Conservation (phyloP, 306 rosid species). For the Rubus parviflorus region DNA sequence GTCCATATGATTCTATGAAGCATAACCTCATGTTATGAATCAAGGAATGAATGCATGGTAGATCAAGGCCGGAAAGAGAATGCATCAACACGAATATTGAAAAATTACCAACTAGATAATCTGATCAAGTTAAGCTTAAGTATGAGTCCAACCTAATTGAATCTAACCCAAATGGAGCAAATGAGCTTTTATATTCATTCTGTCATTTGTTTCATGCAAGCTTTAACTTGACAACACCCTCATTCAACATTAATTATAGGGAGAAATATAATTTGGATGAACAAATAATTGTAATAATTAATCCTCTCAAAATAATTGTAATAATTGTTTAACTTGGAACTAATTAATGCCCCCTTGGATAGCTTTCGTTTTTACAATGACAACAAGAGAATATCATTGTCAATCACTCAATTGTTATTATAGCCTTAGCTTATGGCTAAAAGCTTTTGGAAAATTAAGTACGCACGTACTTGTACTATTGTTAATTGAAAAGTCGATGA, state of each 20-base stretch:
- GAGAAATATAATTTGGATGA: no score
- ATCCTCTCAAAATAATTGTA: no score
- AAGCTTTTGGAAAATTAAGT: background rate
- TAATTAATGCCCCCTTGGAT: no score
- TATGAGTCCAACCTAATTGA: no score
- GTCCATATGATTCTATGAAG: background rate
- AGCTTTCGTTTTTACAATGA: background rate
- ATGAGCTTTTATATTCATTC: no score
- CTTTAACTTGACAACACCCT: no score
- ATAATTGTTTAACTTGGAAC: no score
- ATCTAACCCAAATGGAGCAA: no score
- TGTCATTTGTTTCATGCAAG: no score
- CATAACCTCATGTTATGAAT: background rate
- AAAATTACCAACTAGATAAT: background rate
- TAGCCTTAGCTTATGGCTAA: background rate
- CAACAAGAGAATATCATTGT: background rate
- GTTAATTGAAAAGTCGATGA: constrained; percentile 9
- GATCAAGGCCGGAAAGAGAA: background rate
- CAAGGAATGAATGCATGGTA: background rate
- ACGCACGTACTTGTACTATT: background rate
- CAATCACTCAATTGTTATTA: background rate
- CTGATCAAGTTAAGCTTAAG: no score
- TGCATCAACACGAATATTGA: background rate
- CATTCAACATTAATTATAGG: no score
- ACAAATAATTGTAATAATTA: no score